These are phyloP conservation scores for Phytophthora citrophthora DNA, from an alignment of 352 stramenopile genomes.

Conservation along the genomic window DNA sequence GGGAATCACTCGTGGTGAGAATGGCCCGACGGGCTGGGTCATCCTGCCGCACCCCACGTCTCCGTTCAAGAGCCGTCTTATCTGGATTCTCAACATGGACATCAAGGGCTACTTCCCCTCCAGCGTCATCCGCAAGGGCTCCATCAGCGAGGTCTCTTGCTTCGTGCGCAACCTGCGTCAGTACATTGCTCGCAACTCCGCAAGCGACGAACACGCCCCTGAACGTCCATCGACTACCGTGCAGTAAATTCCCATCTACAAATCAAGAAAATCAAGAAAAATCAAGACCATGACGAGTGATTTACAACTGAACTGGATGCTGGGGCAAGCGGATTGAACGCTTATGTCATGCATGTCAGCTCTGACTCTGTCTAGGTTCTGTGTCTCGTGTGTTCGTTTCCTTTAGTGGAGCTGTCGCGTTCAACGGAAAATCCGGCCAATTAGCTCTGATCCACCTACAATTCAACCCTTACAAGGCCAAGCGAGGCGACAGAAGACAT, in stretches of 20 bases:
- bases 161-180: conserved; percentile 83
- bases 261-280: conserved; percentile 28
- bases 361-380: conserved; percentile 29
- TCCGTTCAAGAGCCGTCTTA: conserved; percentile 77
- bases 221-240: conserved; percentile 30
- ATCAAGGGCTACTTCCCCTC: conserved; percentile 88
- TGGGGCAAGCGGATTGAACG: conserved; percentile 36
- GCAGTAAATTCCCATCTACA: conserved; percentile 44
- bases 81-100: conserved; percentile 87
- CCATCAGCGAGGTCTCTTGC: conserved; percentile 77
- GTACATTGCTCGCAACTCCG: conserved; percentile 61
- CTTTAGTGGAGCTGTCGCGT: conserved; percentile 35
- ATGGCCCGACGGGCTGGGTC: conserved; percentile 74
- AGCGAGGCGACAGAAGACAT: conserved; percentile 37
- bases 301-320: conserved; percentile 18
- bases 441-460: conserved; percentile 25
- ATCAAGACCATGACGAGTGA: conserved; percentile 31
- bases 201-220: conserved; percentile 13
- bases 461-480: conserved; percentile 13
- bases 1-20: conserved; percentile 80
- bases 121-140: conserved; percentile 82
- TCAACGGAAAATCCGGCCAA: conserved; percentile 36
- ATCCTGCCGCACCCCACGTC: conserved; percentile 79
- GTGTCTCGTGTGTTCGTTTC: conserved; percentile 34
- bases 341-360: conserved; percentile 6